phyloP scores from a whole-genome alignment of 1,284 basidiomycete genomes.

The Naganishia liquefaciens region DNA sequence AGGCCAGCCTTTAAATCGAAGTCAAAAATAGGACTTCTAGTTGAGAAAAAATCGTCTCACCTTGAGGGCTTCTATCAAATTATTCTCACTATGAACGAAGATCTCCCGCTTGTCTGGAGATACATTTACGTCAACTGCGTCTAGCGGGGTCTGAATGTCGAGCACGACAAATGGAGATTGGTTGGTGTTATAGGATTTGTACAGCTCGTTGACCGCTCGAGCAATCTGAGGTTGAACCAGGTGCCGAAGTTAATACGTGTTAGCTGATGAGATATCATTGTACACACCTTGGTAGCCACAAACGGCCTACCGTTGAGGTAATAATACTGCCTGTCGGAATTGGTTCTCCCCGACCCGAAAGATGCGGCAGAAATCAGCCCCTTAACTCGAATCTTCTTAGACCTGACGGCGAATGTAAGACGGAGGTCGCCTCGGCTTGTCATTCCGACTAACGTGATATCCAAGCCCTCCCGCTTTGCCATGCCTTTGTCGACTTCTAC shows the following conservation, averaged over 20 bases:
- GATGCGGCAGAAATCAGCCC: conserved; percentile 50
- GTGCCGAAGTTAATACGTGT: too few species aligned
- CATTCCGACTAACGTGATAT: conserved; percentile 33
- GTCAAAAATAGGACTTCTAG: not conserved
- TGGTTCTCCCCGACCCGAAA: conserved; percentile 65
- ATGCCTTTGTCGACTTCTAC: conserved; percentile 65
- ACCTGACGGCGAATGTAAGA: conserved; percentile 33
- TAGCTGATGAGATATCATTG: too few species aligned
- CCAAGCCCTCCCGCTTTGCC: conserved; percentile 47
- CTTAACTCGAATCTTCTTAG: conserved; percentile 41
- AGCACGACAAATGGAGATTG: conserved; percentile 82
- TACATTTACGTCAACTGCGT: conserved; percentile 90
- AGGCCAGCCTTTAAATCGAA: conserved; percentile 57
- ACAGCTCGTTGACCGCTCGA: conserved; percentile 85
- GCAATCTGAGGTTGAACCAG: conserved; percentile 62
- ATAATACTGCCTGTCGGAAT: conserved; percentile 86
- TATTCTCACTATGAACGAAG: conserved; percentile 83
- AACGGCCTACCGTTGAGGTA: conserved; percentile 93
- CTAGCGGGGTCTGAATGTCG: conserved; percentile 77
- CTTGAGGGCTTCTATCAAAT: conserved; percentile 75
- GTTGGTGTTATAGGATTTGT: conserved; percentile 76
- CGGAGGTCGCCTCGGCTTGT: not conserved
- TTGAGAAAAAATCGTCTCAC: conserved; percentile 53
- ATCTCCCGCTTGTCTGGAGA: conserved; percentile 96
- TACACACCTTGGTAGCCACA: conserved; percentile 67